These are phyloP conservation scores for Diversispora epigaea DNA, from an alignment of 192 early-diverging fungal genomes.

Conservation along the genomic window DNA sequence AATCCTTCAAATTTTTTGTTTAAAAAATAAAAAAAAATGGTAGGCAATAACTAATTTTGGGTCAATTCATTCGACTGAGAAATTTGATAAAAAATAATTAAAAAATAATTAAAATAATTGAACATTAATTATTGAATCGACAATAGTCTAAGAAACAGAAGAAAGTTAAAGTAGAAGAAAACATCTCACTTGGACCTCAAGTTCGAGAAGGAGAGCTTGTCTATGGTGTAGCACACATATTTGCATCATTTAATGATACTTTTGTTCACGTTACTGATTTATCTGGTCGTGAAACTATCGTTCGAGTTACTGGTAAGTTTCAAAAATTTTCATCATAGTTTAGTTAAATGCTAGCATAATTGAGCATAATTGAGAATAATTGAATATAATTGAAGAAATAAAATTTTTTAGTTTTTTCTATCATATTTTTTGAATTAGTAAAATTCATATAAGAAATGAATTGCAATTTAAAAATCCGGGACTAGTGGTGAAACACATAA, in stretches of 20 bases:
- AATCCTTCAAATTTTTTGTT: too few species aligned
- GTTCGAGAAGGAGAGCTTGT: slow-evolving; percentile 97
- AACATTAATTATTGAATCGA: too few species aligned
- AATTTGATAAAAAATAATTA: too few species aligned
- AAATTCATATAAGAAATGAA: background rate
- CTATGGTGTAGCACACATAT: slow-evolving; percentile 99
- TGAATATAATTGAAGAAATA: background rate
- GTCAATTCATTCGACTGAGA: too few species aligned
- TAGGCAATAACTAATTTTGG: too few species aligned
- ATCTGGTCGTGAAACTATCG: slow-evolving; percentile 98
- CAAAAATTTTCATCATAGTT: background rate
- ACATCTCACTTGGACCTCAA: slow-evolving; percentile 94
- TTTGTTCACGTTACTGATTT: slow-evolving; percentile 99
- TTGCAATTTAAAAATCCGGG: slow-evolving; percentile 37
- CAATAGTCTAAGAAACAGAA: slow-evolving; percentile 47
- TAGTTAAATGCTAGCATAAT: background rate
- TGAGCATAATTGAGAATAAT: background rate
- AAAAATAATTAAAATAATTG: too few species aligned
- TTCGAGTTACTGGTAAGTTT: slow-evolving; percentile 95
- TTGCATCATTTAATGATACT: slow-evolving; percentile 99
- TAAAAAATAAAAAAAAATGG: too few species aligned
- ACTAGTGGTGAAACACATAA: slow-evolving; percentile 70
- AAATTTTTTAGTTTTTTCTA: slow-evolving; percentile 3
- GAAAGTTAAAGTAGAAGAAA: slow-evolving; percentile 84
- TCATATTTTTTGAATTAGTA: background rate